phyloP scores from a whole-genome alignment of 164 flowering plant genomes.

The Nymphaea colorata region DNA sequence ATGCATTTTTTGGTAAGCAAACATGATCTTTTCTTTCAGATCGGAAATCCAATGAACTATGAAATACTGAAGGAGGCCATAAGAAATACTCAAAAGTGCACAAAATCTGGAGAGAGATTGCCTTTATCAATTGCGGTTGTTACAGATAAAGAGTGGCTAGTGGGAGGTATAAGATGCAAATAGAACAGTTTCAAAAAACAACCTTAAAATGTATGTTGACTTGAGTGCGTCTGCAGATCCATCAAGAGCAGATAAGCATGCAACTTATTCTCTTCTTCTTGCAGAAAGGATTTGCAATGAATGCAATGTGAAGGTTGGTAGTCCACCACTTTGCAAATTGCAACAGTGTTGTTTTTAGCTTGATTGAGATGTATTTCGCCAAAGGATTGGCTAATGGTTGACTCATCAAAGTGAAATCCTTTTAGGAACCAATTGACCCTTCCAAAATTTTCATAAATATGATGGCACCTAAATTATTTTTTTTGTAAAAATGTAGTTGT shows the following conservation, averaged over 20 bases:
- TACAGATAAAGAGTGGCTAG: slow-evolving; percentile 73
- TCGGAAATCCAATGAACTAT: slow-evolving; percentile 85
- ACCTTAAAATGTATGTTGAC: neutral
- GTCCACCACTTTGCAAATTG: no score
- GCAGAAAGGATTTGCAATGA: slow-evolving; percentile 79
- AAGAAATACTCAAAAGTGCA: slow-evolving; percentile 30
- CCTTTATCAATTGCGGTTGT: slow-evolving; percentile 72
- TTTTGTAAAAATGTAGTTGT: no score
- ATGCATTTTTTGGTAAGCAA: neutral
- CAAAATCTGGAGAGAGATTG: slow-evolving; percentile 36
- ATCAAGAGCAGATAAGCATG: slow-evolving; percentile 78
- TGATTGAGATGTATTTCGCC: no score
- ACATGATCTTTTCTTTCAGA: slow-evolving; percentile 23
- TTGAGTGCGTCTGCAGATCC: slow-evolving; percentile 42
- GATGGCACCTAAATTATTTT: no score
- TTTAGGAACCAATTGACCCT: no score
- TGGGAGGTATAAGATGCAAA: slow-evolving; percentile 47
- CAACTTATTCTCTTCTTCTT: slow-evolving; percentile 80
- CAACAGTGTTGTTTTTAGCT: no score
- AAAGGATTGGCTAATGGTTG: no score
- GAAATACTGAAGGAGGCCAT: slow-evolving; percentile 60
- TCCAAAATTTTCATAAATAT: no score
- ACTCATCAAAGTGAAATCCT: no score
- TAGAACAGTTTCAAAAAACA: neutral
- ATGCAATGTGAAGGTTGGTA: slow-evolving; percentile 65